Evolutionary conservation across 2,329 filamentous ascomycete genomes (phyloP).

Genomic region (Diaporthe batatas): DNA sequence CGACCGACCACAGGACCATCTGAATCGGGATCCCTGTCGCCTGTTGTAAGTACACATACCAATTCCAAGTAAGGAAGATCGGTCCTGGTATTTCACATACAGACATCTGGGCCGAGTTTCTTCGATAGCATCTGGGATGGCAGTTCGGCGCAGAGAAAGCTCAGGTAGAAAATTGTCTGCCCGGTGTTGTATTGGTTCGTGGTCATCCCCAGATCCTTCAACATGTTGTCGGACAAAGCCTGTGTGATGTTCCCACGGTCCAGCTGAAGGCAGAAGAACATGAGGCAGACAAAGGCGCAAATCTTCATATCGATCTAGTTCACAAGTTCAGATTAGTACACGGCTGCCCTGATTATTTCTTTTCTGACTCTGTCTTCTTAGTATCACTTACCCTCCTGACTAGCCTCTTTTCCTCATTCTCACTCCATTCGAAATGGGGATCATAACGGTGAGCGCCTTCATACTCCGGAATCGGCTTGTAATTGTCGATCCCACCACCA

Average conservation of each 20-base stretch:
- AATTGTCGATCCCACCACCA: slow-evolving; percentile 47
- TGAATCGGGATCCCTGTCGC: slow-evolving; percentile 57
- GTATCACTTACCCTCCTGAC: slow-evolving; percentile 61
- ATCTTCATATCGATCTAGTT: slow-evolving; percentile 51
- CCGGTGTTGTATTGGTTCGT: slow-evolving; percentile 62
- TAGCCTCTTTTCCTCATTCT: slow-evolving; percentile 67
- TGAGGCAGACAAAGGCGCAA: slow-evolving; percentile 50
- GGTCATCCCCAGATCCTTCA: slow-evolving; percentile 48
- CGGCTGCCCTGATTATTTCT: background rate
- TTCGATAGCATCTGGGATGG: slow-evolving; percentile 67
- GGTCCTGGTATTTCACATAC: slow-evolving; percentile 46
- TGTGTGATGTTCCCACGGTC: slow-evolving; percentile 54
- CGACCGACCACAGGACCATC: slow-evolving; percentile 54
- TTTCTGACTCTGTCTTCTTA: background rate
- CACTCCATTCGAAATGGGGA: slow-evolving; percentile 67
- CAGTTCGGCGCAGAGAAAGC: slow-evolving; percentile 65
- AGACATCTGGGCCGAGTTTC: slow-evolving; percentile 57
- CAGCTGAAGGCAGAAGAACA: slow-evolving; percentile 55
- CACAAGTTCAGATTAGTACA: background rate
- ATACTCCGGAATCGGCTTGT: slow-evolving; percentile 67
- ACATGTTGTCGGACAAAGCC: slow-evolving; percentile 53
- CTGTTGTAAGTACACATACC: slow-evolving; percentile 57
- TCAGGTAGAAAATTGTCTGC: slow-evolving; percentile 62
- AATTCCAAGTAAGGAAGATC: slow-evolving; percentile 62
- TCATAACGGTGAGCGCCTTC: slow-evolving; percentile 72